Conservation (phyloP, 345 rosid species). For the Gossypium turneri region DNA sequence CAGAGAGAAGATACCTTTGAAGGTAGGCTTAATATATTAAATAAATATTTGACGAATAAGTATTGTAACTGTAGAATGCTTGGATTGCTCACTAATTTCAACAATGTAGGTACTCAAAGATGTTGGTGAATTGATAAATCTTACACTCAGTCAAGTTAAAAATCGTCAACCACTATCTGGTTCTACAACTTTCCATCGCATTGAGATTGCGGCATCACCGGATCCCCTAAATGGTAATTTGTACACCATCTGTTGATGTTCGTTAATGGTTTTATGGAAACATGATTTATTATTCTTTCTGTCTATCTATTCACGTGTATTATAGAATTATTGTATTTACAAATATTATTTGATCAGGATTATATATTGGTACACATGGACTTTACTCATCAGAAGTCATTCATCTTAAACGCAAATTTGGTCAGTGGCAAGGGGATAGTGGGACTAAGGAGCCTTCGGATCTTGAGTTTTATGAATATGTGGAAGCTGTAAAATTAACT, state of each 20-base stretch:
- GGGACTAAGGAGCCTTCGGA: constrained; percentile 44
- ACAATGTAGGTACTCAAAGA: constrained; percentile 73
- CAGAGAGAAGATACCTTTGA: constrained; percentile 79
- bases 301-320: background rate
- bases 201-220: constrained; percentile 54
- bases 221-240: constrained; percentile 77
- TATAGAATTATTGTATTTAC: background rate
- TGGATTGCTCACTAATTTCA: constrained; percentile 14
- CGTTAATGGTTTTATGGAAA: background rate
- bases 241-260: constrained; percentile 11
- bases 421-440: constrained; percentile 69
- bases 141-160: constrained; percentile 69
- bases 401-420: constrained; percentile 71
- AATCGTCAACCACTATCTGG: constrained; percentile 65
- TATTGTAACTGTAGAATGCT: background rate
- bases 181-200: constrained; percentile 77
- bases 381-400: constrained; percentile 84
- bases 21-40: constrained; percentile 43
- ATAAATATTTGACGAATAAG: background rate
- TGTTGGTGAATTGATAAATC: constrained; percentile 71
- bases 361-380: constrained; percentile 86
- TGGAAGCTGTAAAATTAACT: constrained; percentile 81
- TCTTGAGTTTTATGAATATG: constrained; percentile 89
- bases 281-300: background rate
- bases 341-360: constrained; percentile 47